Conservation (phyloP, 2,329 filamentous ascomycete genomes). For the Clarireedia homoeocarpa region DNA sequence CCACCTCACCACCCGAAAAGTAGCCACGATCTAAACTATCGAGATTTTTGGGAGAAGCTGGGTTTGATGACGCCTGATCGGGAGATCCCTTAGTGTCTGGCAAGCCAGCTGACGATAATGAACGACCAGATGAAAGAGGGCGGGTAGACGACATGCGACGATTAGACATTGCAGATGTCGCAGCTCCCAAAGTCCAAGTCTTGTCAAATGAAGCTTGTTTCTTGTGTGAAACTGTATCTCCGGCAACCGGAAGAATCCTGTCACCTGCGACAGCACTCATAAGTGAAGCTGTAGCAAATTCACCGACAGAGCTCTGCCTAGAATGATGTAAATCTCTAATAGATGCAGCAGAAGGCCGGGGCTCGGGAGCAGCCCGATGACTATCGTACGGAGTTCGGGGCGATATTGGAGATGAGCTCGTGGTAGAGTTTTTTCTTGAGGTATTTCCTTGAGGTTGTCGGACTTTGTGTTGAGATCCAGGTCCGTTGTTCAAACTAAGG, state of each 20-base stretch:
- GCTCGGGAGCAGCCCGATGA: constrained; percentile 34
- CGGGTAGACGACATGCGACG: constrained; percentile 23
- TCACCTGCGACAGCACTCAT: constrained; percentile 35
- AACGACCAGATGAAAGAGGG: constrained; percentile 7
- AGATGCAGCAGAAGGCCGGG: constrained; percentile 70
- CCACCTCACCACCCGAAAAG: constrained; percentile 82
- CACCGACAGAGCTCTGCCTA: constrained; percentile 61
- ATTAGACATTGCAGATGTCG: constrained; percentile 21
- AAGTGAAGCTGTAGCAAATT: constrained; percentile 35
- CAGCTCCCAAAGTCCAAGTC: constrained; percentile 56
- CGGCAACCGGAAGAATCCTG: constrained; percentile 11
- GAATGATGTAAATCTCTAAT: constrained; percentile 77
- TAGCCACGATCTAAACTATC: constrained; percentile 65
- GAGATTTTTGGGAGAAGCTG: constrained; percentile 41
- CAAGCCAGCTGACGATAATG: constrained; percentile 7
- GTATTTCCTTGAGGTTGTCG: constrained; percentile 26
- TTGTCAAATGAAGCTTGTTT: constrained; percentile 64
- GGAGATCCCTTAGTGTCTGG: constrained; percentile 25
- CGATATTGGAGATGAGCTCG: constrained; percentile 36
- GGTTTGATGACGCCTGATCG: constrained; percentile 27
- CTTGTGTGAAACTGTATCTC: constrained; percentile 38
- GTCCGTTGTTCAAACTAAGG: constrained; percentile 24
- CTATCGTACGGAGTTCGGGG: constrained; percentile 30
- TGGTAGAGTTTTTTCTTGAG: constrained; percentile 31
- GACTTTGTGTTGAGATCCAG: constrained; percentile 20